These are phyloP conservation scores for Lactarius sanguifluus DNA, from an alignment of 768 basidiomycete genomes.

Conservation along the genomic window DNA sequence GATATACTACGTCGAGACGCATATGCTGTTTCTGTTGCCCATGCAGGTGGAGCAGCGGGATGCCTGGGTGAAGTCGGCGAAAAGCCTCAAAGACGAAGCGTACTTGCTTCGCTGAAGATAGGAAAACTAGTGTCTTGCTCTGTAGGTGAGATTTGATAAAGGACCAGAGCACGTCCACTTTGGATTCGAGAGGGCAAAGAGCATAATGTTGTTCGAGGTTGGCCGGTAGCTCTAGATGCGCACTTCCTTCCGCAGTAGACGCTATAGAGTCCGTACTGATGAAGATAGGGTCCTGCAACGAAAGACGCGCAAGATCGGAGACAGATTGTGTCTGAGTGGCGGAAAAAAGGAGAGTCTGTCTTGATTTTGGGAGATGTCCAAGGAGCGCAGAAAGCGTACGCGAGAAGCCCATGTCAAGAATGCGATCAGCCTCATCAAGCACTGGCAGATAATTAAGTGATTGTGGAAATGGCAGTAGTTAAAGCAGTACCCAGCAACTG, in stretches of 20 bases:
- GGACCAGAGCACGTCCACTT: constrained; percentile 88
- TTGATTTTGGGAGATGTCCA: constrained; percentile 84
- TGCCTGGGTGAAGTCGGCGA: constrained; percentile 91
- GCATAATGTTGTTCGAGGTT: constrained; percentile 88
- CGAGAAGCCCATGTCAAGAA: constrained; percentile 95
- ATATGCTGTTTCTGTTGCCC: constrained; percentile 97
- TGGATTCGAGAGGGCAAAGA: constrained; percentile 78
- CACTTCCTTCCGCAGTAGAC: constrained; percentile 43
- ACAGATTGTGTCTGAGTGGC: constrained; percentile 95
- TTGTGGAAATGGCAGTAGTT: not conserved
- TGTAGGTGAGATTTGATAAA: constrained; percentile 95
- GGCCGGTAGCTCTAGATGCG: constrained; percentile 58
- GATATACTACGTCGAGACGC: constrained; percentile 77
- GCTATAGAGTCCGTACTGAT: constrained; percentile 53
- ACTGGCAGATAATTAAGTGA: constrained; percentile 46
- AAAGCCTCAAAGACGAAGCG: constrained; percentile 96
- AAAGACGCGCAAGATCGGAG: constrained; percentile 83
- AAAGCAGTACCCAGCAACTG: constrained; percentile 77
- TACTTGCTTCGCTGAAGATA: constrained; percentile 95
- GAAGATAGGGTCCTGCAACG: constrained; percentile 76
- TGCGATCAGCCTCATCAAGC: constrained; percentile 94
- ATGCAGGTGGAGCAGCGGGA: constrained; percentile 90
- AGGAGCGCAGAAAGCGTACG: constrained; percentile 87
- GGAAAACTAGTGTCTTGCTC: constrained; percentile 88
- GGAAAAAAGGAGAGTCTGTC: constrained; percentile 95